Base-by-base conservation (phyloP, 306 rosid species). In the Alnus rubra region DNA sequence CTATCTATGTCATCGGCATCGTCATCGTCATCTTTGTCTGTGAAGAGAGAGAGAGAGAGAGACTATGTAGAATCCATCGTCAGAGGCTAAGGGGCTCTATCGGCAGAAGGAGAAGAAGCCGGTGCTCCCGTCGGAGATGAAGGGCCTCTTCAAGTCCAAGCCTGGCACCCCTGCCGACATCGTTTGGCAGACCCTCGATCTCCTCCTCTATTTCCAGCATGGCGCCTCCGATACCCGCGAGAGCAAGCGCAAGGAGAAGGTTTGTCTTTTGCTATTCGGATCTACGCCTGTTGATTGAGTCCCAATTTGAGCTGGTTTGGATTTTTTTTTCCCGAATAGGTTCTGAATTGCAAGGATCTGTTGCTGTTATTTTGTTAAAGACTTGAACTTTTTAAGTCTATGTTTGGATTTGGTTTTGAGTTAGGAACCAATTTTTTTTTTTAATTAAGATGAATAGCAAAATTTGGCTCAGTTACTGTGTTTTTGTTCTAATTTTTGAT, bases 241-340 rank as follows among this genome's bases (percentile, higher is more conserved):
- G 72, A 80, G 73, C 90, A 95, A 93, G 78, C 96, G 98, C 48
- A 98, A 95, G 76, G 99, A 95, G 69, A 95, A 95, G 91, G 98
- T 92, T 47, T n/a, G 58, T 15, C 54, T 50, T 54, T 15, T 30
- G 23, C 15, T 30, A n/a, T 55, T 45, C 19, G 3, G 74, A 16
- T 45, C 9, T 33, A 1, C 31, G 1, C 3, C 35, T 8, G 13
- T 39, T 14, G 37, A 4, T 16, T 54, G 10, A 44, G 15, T 39
- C 9, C 5, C 5, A 16, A 23, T 45, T 42, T 11, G 5, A 42
- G 23, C 52, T n/a, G 23, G 3, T 35, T 63, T 47, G 50, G 72
- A 31, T 56, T 19, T 56, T n/a, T 31, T 14, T 33, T 23, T 76
- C 18, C 37, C 37, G 3, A 37, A 59, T 23, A 49, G 33, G 4